phyloP scores from a whole-genome alignment of 2,329 filamentous ascomycete species.

The Endoconidiophora polonica region DNA sequence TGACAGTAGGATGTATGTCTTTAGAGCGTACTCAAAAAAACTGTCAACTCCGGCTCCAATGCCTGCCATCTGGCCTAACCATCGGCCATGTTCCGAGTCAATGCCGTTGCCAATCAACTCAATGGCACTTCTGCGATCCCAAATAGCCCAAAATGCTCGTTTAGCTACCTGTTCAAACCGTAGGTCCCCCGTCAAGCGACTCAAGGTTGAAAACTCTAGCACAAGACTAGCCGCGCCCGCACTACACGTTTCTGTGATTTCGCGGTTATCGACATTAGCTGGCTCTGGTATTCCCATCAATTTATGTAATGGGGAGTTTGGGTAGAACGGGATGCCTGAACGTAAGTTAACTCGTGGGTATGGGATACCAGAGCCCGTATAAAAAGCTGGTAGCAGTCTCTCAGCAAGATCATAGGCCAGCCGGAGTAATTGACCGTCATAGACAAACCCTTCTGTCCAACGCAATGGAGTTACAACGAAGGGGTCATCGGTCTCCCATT shows the following conservation, averaged over 20 bases:
- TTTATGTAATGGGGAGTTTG: constrained; percentile 63
- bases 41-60: constrained; percentile 95
- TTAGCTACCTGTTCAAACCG: constrained; percentile 86
- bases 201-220: constrained; percentile 81
- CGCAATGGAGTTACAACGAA: constrained; percentile 38
- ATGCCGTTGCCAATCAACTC: constrained; percentile 83
- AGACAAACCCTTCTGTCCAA: constrained; percentile 65
- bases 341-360: constrained; percentile 90
- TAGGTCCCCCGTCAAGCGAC: constrained; percentile 67
- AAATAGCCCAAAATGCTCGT: constrained; percentile 93
- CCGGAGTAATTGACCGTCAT: constrained; percentile 80
- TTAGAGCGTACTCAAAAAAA: constrained; percentile 96
- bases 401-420: constrained; percentile 73
- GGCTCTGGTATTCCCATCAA: constrained; percentile 20
- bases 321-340: constrained; percentile 81
- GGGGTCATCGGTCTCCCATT: constrained; percentile 22
- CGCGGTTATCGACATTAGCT: constrained; percentile 21
- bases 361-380: constrained; percentile 76
- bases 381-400: constrained; percentile 79
- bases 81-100: constrained; percentile 76
- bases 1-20: constrained; percentile 80
- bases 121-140: constrained; percentile 69
- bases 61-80: constrained; percentile 78
- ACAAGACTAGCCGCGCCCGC: constrained; percentile 92
- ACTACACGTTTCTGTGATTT: constrained; percentile 92